These are phyloP conservation scores for Nakazawaea sp. DNA, from an alignment of 805 yeast species.

Conservation along the genomic window DNA sequence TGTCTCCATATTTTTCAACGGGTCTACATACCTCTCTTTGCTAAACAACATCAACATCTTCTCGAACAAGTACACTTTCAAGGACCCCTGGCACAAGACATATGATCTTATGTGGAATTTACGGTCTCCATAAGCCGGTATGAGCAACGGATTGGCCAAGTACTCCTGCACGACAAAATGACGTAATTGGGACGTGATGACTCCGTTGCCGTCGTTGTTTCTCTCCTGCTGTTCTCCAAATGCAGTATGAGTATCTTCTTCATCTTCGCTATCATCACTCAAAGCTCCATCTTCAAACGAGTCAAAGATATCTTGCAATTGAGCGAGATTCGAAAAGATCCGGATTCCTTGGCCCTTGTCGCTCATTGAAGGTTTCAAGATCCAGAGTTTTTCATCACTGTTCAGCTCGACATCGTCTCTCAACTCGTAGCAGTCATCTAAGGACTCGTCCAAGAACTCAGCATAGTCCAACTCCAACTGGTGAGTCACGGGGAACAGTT, in stretches of 20 bases:
- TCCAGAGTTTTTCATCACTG: constrained; percentile 55
- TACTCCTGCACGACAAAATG: constrained; percentile 91
- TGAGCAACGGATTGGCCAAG: constrained; percentile 57
- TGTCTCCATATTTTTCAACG: constrained; percentile 21
- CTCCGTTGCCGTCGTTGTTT: constrained; percentile 42
- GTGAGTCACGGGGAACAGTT: constrained; percentile 67
- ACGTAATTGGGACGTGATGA: constrained; percentile 80
- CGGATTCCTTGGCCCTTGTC: constrained; percentile 96
- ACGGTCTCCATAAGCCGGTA: constrained; percentile 50
- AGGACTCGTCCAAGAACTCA: constrained; percentile 87
- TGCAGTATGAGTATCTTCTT: constrained; percentile 13
- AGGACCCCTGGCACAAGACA: constrained; percentile 66
- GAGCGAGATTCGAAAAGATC: constrained; percentile 69
- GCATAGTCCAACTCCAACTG: constrained; percentile 90
- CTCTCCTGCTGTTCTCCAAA: background rate
- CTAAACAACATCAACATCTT: constrained; percentile 83
- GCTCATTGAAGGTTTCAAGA: constrained; percentile 93
- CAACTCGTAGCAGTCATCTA: constrained; percentile 89
- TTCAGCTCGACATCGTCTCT: constrained; percentile 65
- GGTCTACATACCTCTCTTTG: constrained; percentile 35
- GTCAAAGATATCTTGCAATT: constrained; percentile 77
- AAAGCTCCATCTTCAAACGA: constrained; percentile 73
- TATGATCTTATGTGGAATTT: constrained; percentile 90
- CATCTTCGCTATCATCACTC: constrained; percentile 53
- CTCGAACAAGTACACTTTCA: constrained; percentile 73